Conservation (phyloP, 257 asterid genomes). For the Datura wrightii region DNA sequence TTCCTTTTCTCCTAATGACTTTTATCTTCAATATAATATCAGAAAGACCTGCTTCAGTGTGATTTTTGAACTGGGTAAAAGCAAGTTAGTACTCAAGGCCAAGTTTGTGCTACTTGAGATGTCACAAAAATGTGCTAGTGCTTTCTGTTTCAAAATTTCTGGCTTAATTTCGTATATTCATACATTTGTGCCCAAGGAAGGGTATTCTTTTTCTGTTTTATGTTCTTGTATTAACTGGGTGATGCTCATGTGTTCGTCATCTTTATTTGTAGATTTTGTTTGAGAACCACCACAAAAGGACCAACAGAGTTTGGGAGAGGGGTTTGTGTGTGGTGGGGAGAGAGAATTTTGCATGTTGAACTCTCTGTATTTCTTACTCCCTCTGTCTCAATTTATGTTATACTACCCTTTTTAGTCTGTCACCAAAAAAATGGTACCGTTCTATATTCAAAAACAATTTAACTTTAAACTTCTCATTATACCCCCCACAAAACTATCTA, state of each 20-base stretch:
- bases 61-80: neutral
- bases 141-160: neutral
- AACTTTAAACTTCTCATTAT: no score
- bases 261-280: neutral
- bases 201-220: neutral
- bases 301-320: neutral
- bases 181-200: neutral
- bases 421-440: no score
- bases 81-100: neutral
- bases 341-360: neutral
- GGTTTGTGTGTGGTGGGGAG: neutral
- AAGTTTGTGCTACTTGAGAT: neutral
- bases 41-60: neutral
- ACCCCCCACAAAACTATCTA: no score
- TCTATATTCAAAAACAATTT: no score
- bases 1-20: neutral
- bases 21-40: constrained; percentile 10
- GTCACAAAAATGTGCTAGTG: neutral
- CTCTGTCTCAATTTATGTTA: no score
- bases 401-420: no score
- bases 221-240: neutral
- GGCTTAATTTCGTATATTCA: neutral
- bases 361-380: neutral
- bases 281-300: neutral
- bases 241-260: neutral